Evolutionary conservation across 2,329 filamentous ascomycete species (phyloP).

Genomic region (Cladosporium sphaerospermum): DNA sequence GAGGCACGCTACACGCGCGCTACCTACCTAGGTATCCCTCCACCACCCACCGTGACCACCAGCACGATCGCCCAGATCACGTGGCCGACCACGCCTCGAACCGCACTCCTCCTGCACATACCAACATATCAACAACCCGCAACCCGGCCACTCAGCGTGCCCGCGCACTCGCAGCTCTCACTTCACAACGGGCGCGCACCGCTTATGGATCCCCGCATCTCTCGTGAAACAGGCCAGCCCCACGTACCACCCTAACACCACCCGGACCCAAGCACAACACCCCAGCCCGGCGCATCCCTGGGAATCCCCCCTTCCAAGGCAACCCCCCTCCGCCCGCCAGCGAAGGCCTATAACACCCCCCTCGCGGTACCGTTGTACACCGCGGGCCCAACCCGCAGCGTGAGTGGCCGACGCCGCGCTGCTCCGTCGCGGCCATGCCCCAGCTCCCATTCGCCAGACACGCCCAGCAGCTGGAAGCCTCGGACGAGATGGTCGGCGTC

Average conservation of each 20-base stretch:
- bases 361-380: slow-evolving; percentile 5
- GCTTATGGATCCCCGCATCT: slow-evolving; percentile 9
- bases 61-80: background rate
- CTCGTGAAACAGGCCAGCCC: slow-evolving; percentile 2
- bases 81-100: background rate
- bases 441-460: slow-evolving; percentile 12
- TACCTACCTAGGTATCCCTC: background rate
- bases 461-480: slow-evolving; percentile 5
- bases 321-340: background rate
- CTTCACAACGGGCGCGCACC: background rate
- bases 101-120: background rate
- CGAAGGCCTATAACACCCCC: background rate
- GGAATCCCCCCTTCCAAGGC: background rate
- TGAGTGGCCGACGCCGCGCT: slow-evolving; percentile 5
- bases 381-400: background rate
- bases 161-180: background rate
- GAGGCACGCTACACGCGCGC: background rate
- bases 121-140: background rate
- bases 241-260: slow-evolving; percentile 7
- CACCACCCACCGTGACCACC: background rate
- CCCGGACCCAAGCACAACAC: background rate
- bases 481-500: slow-evolving; percentile 10
- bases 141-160: background rate
- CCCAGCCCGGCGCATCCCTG: no score
- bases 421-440: slow-evolving; percentile 8